Evolutionary conservation across 768 basidiomycete species (phyloP), one percentile per base, ranked within the genome.

Genomic region (Holtermanniella nyarrowii): DNA sequence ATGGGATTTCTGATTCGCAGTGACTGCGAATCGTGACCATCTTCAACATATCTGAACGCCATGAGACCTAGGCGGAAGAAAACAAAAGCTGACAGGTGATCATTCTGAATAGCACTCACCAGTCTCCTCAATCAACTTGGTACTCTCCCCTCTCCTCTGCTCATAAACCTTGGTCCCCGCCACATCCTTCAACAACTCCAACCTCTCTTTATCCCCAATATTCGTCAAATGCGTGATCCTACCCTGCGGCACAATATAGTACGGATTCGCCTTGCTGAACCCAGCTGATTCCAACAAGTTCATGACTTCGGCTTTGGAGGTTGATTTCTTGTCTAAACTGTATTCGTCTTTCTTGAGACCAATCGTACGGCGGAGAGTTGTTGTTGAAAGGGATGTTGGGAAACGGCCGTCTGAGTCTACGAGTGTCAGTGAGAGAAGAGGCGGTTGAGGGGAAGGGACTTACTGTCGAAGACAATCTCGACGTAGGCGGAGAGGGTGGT

Each of bases 271-370:
- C 66, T 88, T 86, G 74, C 86, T 89, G 75, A 99, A 99, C 0
- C 95, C 93, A 1, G 95, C 95, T 65, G 84, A 86, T 70, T 97
- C 95, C 43, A 99, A 79, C 22, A 97, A 76, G 64, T 88, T 91
- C 88, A 95, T 93, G 18, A 99, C 88, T 64, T 99, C 95, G 2
- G 90, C 93, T 71, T 95, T 95, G 71, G 82, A 86, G 0, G 86
- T 85, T 56, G 85, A 88, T 76, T 96, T 97, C 76, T 85, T 85
- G 73, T 99, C 93, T 24, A 97, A 76, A 57, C 86, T 87, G 74
- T 97, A 99, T 74, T 97, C 95, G 66, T 97, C 95, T 74, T 97
- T 99, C 78, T 99, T 97, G 41, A 90, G 70, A 46, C 95, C 95
- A 51, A 99, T 96, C 1, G 95, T 97, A 25, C 95, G 80, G 12